A percentile compares a stretch with the other conserved stretches of the same genome.
Conservation (phyloP, 495 filamentous ascomycete genomes). For the Parachaetomium inaequale region DNA sequence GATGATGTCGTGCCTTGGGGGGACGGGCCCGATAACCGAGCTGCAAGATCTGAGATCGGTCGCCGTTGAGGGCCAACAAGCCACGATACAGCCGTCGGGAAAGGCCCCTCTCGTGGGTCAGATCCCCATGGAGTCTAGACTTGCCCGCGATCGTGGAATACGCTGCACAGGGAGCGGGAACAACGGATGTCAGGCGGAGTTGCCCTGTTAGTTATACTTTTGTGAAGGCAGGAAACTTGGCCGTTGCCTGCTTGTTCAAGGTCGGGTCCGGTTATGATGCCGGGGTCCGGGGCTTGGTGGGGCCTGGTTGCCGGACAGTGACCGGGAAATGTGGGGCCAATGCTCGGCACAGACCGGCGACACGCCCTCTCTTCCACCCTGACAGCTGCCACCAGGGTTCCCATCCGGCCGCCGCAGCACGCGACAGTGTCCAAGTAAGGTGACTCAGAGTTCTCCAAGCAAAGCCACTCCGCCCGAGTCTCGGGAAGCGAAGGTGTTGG, state of each 20-base stretch:
- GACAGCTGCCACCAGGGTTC: background rate
- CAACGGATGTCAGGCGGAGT: background rate
- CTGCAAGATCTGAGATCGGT: background rate
- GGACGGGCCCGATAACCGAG: background rate
- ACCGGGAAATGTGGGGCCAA: background rate
- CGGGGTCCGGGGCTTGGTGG: background rate
- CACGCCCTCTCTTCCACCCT: background rate
- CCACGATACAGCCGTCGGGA: background rate
- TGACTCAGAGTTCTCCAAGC: background rate
- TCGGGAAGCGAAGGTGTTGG: background rate
- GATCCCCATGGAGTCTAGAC: background rate
- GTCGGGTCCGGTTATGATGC: background rate
- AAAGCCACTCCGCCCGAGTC: background rate
- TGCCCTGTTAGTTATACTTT: too few species aligned
- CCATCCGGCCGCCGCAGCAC: background rate
- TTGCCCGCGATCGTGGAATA: background rate
- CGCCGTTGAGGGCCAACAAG: background rate
- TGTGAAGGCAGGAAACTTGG: background rate
- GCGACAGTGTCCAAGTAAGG: background rate
- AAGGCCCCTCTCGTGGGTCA: background rate
- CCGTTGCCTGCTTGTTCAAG: background rate
- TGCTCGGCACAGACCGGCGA: background rate
- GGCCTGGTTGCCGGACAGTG: background rate
- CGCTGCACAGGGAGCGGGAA: background rate
- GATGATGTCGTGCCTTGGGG: background rate